Evolutionary conservation across 2,329 filamentous ascomycete genomes (phyloP).

Genomic region (Scolecobasidium constrictum): DNA sequence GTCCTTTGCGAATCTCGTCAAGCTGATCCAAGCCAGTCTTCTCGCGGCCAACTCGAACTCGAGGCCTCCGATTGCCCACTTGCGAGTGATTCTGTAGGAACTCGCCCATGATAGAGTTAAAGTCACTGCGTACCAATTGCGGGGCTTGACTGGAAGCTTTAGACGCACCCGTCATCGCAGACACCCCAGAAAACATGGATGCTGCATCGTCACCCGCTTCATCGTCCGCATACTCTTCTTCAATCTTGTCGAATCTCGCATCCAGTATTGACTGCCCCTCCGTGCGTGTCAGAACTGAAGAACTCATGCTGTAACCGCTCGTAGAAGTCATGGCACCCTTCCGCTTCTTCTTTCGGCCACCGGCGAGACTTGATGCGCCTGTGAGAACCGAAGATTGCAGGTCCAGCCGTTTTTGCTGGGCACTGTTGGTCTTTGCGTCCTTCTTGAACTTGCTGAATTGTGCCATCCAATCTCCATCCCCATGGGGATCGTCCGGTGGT

Average conservation of each 20-base stretch:
- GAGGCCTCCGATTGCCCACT: slow-evolving; percentile 53
- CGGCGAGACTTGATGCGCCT: slow-evolving; percentile 57
- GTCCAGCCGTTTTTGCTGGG: slow-evolving; percentile 43
- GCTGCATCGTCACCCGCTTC: slow-evolving; percentile 35
- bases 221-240: slow-evolving; percentile 64
- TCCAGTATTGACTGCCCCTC: slow-evolving; percentile 80
- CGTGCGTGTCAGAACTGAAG: slow-evolving; percentile 74
- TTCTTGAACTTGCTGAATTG: slow-evolving; percentile 94
- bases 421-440: slow-evolving; percentile 34
- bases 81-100: slow-evolving; percentile 69
- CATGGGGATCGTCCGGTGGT: slow-evolving; percentile 24
- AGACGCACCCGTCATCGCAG: slow-evolving; percentile 25
- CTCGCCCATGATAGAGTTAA: slow-evolving; percentile 85
- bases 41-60: slow-evolving; percentile 41
- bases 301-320: slow-evolving; percentile 85
- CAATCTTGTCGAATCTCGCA: slow-evolving; percentile 79
- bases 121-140: slow-evolving; percentile 58
- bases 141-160: slow-evolving; percentile 28
- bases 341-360: slow-evolving; percentile 81
- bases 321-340: slow-evolving; percentile 87
- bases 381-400: slow-evolving; percentile 62
- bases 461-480: slow-evolving; percentile 74
- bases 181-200: slow-evolving; percentile 33
- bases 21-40: slow-evolving; percentile 84
- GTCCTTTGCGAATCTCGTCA: slow-evolving; percentile 72